A percentile compares a stretch with the other conserved stretches of the same genome.
phyloP scores from a whole-genome alignment of 345 rosid genomes.

The Salix koriyanagi region DNA sequence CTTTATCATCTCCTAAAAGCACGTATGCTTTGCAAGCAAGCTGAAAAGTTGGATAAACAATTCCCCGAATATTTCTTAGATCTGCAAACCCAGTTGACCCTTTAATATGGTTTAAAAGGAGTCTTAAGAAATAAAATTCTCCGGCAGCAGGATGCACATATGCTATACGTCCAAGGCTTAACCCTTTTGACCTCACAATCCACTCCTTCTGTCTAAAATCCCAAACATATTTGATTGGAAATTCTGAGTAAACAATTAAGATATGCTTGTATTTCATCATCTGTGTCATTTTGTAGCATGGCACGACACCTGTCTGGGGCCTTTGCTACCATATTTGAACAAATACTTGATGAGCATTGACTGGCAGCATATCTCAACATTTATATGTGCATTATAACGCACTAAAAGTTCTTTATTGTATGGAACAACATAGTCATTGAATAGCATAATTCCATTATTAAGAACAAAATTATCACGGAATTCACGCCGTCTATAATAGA shows the following conservation, averaged over 20 bases:
- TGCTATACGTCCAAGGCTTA: background rate
- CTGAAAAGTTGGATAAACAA: background rate
- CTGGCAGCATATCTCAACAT: background rate
- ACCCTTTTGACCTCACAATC: background rate
- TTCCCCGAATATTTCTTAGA: background rate
- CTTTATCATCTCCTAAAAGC: background rate
- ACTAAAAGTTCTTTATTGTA: background rate
- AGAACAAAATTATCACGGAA: too few species aligned
- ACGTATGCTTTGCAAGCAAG: background rate
- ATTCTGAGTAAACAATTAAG: background rate
- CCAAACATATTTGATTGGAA: background rate
- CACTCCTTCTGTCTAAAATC: background rate
- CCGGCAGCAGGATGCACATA: background rate
- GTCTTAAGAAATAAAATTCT: background rate
- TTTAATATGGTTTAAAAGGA: background rate
- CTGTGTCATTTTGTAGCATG: background rate
- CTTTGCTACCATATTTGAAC: background rate
- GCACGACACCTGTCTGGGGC: background rate
- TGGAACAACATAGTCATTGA: background rate
- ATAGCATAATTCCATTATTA: background rate
- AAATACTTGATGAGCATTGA: background rate
- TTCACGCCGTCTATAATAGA: background rate
- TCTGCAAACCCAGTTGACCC: background rate
- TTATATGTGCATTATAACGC: background rate
- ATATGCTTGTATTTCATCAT: background rate